Percentiles rank a stretch among this genome's conserved stretches.
Conservation (phyloP, 169 alveolate species). For the Cryptosporidium sp. region DNA sequence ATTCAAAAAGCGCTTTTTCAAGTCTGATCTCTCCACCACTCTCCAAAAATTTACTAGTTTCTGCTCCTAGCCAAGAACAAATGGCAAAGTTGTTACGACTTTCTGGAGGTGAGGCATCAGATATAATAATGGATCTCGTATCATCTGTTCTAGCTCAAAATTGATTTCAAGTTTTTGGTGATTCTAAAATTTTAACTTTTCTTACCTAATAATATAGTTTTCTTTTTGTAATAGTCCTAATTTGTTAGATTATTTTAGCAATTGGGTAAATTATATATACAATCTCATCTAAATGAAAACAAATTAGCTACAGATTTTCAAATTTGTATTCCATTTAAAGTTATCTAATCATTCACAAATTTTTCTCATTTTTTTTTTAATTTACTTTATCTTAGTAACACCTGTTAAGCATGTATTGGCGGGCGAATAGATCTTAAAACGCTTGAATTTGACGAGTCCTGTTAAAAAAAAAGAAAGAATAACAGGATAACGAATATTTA, state of each 20-base stretch:
- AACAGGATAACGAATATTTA: background rate
- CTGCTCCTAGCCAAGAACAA: constrained; percentile 42
- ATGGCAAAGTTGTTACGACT: constrained; percentile 20
- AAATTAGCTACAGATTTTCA: background rate
- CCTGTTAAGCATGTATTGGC: constrained; percentile 10
- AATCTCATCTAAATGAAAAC: background rate
- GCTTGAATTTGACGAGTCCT: constrained; percentile 31
- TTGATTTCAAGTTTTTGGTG: constrained; percentile 1
- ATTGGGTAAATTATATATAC: constrained; percentile 13
- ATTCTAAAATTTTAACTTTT: background rate
- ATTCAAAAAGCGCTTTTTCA: background rate
- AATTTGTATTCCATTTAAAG: background rate
- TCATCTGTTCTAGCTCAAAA: background rate
- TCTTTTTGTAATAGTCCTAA: background rate
- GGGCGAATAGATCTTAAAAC: constrained; percentile 28
- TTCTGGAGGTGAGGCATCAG: background rate
- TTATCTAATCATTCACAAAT: background rate
- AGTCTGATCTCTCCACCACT: background rate
- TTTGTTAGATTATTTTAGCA: constrained; percentile 9
- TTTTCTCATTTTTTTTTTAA: background rate
- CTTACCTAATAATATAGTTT: background rate
- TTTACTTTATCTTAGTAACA: background rate
- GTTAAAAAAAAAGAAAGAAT: background rate
- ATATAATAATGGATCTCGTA: constrained; percentile 8
- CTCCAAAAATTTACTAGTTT: background rate